Conservation (phyloP, 768 basidiomycete species). For the Xerocomus brunneocitrinus region DNA sequence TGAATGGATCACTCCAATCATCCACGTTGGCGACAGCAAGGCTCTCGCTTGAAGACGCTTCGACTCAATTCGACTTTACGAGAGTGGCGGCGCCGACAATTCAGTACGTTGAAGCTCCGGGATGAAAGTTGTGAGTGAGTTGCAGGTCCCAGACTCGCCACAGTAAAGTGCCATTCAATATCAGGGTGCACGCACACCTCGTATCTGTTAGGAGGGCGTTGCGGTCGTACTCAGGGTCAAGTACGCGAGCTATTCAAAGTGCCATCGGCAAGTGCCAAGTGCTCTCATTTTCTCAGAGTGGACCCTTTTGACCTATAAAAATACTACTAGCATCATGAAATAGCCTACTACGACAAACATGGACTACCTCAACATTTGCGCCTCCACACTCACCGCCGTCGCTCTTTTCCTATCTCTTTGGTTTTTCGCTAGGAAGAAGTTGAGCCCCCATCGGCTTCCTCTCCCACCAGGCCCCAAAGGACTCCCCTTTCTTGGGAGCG, state of each 20-base stretch:
- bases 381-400: neutral
- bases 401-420: neutral
- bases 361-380: neutral
- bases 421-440: conserved; percentile 4
- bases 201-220: no score
- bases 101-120: neutral
- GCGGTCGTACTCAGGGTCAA: no score
- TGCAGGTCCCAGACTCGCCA: no score
- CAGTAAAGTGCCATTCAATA: no score
- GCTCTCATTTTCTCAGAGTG: neutral
- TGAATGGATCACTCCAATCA: no score
- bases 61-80: neutral
- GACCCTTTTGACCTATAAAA: neutral
- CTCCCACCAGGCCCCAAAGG: conserved; percentile 30
- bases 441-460: conserved; percentile 14
- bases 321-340: neutral
- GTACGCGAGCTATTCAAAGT: no score
- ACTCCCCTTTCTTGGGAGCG: conserved; percentile 25
- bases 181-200: no score
- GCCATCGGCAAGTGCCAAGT: no score
- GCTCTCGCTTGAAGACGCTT: neutral
- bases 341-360: neutral
- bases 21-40: no score
- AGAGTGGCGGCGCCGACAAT: neutral
- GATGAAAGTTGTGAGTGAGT: neutral